phyloP scores from a whole-genome alignment of 306 rosid species.

The Astragalus membranaceus region DNA sequence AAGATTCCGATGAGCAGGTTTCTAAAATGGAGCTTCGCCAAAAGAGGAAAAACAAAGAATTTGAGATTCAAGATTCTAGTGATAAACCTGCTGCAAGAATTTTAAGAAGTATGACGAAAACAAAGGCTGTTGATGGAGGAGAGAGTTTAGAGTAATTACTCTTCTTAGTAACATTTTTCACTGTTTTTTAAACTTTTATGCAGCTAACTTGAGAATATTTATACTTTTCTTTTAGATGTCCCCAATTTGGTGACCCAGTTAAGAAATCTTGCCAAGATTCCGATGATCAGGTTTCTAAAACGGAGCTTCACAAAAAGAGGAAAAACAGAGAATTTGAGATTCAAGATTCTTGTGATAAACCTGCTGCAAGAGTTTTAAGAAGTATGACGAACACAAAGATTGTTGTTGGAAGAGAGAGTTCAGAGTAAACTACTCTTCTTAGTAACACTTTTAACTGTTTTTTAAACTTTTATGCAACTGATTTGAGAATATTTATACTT shows the following conservation, averaged over 20 bases:
- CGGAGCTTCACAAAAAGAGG: slow-evolving; percentile 37
- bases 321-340: slow-evolving; percentile 26
- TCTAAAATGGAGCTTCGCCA: slow-evolving; percentile 28
- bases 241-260: slow-evolving; percentile 36
- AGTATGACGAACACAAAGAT: slow-evolving; percentile 40
- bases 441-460: background rate
- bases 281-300: slow-evolving; percentile 28
- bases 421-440: slow-evolving; percentile 45
- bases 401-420: slow-evolving; percentile 39
- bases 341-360: slow-evolving; percentile 25
- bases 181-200: background rate
- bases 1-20: slow-evolving; percentile 22
- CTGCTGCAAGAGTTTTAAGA: slow-evolving; percentile 42
- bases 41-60: slow-evolving; percentile 38
- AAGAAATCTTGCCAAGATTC: slow-evolving; percentile 31
- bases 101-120: slow-evolving; percentile 38
- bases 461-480: slow-evolving; percentile 9
- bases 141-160: slow-evolving; percentile 53
- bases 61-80: slow-evolving; percentile 25
- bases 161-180: slow-evolving; percentile 3
- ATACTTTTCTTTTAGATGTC: slow-evolving; percentile 37
- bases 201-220: slow-evolving; percentile 13
- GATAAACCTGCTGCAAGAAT: slow-evolving; percentile 32
- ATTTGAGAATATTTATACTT: slow-evolving; percentile 12
- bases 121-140: slow-evolving; percentile 32